phyloP scores from a whole-genome alignment of 2,329 filamentous ascomycete species.

The Endoconidiophora laricicola region DNA sequence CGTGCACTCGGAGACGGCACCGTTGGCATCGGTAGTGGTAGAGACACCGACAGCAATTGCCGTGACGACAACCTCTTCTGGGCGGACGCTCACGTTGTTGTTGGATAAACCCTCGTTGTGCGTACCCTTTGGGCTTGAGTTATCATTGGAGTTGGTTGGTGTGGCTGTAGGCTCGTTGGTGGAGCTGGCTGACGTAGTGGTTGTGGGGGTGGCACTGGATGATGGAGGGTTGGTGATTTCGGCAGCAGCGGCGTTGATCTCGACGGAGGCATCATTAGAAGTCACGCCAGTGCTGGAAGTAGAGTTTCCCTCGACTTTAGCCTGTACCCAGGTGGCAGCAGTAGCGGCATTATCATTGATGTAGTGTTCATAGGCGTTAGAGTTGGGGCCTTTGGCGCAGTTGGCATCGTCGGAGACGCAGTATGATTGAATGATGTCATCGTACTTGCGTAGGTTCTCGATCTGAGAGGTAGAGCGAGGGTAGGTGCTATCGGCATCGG shows the following conservation, averaged over 20 bases:
- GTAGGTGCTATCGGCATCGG: constrained; percentile 16
- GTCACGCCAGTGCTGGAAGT: background rate
- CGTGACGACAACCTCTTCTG: no score
- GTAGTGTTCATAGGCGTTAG: constrained; percentile 13
- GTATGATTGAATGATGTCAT: constrained; percentile 19
- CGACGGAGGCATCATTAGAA: background rate
- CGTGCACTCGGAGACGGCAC: background rate
- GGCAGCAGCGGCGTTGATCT: background rate
- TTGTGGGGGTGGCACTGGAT: background rate
- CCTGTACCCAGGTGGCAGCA: background rate
- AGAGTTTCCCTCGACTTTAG: background rate
- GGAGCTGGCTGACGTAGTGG: no score
- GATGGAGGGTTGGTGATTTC: background rate
- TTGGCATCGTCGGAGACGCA: constrained; percentile 24
- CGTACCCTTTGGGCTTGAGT: no score
- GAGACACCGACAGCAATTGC: no score
- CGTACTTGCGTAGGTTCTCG: constrained; percentile 18
- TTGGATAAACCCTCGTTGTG: no score
- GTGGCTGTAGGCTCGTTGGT: no score
- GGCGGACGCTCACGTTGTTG: no score
- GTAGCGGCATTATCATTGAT: constrained; percentile 11
- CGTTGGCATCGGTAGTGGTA: background rate
- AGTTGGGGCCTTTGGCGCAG: constrained; percentile 20
- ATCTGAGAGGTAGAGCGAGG: constrained; percentile 20
- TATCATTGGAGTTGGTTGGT: no score